phyloP scores from a whole-genome alignment of 1,139 yeast genomes.

The Saccharomycopsis crataegensis region DNA sequence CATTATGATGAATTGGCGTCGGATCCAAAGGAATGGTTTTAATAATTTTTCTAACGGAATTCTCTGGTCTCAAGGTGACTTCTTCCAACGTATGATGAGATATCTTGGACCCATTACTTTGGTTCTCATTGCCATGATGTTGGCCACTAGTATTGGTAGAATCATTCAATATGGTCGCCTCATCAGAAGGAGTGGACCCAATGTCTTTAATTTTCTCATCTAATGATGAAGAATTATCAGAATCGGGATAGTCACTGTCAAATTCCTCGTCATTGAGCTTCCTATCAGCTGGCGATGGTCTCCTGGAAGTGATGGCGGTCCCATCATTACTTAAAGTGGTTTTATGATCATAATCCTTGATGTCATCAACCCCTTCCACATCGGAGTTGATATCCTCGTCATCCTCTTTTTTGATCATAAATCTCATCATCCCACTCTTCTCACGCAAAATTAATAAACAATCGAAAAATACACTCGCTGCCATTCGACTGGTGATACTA shows the following conservation, averaged over 20 bases:
- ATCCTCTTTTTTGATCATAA: constrained; percentile 31
- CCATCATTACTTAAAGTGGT: neutral
- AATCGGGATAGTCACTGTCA: constrained; percentile 23
- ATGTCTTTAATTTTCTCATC: constrained; percentile 22
- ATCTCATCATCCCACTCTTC: constrained; percentile 76
- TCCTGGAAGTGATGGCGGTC: constrained; percentile 11
- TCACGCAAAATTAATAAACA: constrained; percentile 77
- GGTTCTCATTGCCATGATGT: constrained; percentile 21
- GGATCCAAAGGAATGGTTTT: constrained; percentile 78
- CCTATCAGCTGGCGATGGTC: constrained; percentile 22
- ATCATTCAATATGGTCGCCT: constrained; percentile 25
- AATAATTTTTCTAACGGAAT: constrained; percentile 64
- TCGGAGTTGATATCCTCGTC: constrained; percentile 23
- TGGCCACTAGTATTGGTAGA: neutral
- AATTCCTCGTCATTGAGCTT: constrained; percentile 16
- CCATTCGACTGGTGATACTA: constrained; percentile 71
- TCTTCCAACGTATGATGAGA: constrained; percentile 42
- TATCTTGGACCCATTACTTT: constrained; percentile 27
- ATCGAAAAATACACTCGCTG: constrained; percentile 90
- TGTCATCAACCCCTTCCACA: constrained; percentile 24
- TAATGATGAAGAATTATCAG: constrained; percentile 21
- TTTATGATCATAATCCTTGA: constrained; percentile 13
- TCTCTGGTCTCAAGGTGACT: constrained; percentile 45
- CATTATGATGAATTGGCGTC: constrained; percentile 36
- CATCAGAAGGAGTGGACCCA: constrained; percentile 22